Evolutionary conservation across 2,329 filamentous ascomycete species (phyloP).

Genomic region (Zalaria sp.): DNA sequence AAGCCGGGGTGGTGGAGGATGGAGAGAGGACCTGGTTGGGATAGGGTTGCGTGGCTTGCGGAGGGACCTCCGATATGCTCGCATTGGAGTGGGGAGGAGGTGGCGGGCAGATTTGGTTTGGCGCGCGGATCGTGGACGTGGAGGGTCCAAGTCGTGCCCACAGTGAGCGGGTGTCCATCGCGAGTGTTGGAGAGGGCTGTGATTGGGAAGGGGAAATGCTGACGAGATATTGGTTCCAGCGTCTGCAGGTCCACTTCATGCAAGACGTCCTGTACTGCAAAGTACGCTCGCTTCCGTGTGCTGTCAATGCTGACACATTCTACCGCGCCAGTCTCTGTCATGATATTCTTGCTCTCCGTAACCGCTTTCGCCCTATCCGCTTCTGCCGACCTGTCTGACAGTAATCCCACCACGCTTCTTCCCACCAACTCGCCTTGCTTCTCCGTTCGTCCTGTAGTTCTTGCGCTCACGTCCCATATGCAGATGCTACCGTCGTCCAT

Average conservation of each 20-base stretch:
- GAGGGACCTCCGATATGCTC: slow-evolving; percentile 22
- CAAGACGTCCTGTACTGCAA: slow-evolving; percentile 63
- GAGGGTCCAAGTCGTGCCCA: slow-evolving; percentile 69
- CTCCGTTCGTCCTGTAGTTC: neutral
- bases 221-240: slow-evolving; percentile 52
- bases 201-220: slow-evolving; percentile 68
- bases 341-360: slow-evolving; percentile 35
- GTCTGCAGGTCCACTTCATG: slow-evolving; percentile 72
- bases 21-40: slow-evolving; percentile 68
- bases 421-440: slow-evolving; percentile 49
- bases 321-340: slow-evolving; percentile 57
- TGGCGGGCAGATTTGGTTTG: slow-evolving; percentile 4
- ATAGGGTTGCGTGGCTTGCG: slow-evolving; percentile 51
- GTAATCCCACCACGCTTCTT: slow-evolving; percentile 50
- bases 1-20: slow-evolving; percentile 61
- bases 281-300: slow-evolving; percentile 52
- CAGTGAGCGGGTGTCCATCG: slow-evolving; percentile 56
- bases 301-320: slow-evolving; percentile 76
- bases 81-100: slow-evolving; percentile 8
- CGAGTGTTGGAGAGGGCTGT: slow-evolving; percentile 63
- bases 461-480: slow-evolving; percentile 51
- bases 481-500: slow-evolving; percentile 80
- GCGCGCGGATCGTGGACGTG: slow-evolving; percentile 68
- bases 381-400: slow-evolving; percentile 43
- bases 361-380: slow-evolving; percentile 31